Conservation (phyloP, 352 stramenopile genomes). For the Elongisporangium undulatum region DNA sequence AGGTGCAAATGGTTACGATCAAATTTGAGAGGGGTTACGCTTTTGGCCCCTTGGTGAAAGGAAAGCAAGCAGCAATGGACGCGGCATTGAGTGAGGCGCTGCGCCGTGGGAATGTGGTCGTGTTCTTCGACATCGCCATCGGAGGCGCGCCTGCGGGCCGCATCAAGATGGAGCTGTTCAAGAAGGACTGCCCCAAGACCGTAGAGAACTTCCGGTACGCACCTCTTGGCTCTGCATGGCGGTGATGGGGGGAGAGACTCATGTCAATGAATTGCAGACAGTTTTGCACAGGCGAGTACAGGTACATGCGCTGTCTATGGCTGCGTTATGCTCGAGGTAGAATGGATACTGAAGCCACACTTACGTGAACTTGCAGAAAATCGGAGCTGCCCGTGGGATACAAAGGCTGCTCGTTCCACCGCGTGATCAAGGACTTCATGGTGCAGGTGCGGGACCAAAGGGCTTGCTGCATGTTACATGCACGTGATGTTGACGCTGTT, state of each 20-base stretch:
- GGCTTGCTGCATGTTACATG: constrained; percentile 1
- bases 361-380: constrained; percentile 36
- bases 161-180: constrained; percentile 96
- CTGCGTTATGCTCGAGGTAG: not conserved
- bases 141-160: constrained; percentile 82
- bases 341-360: constrained; percentile 20
- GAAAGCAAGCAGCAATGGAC: constrained; percentile 60
- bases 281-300: constrained; percentile 97
- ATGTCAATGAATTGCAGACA: constrained; percentile 46
- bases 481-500: constrained; percentile 3
- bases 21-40: not conserved
- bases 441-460: constrained; percentile 37
- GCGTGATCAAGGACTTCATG: constrained; percentile 92
- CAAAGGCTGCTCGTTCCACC: constrained; percentile 86
- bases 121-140: constrained; percentile 95
- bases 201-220: constrained; percentile 94
- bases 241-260: constrained; percentile 1
- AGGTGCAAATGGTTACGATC: not conserved
- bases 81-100: constrained; percentile 88
- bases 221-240: constrained; percentile 5
- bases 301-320: constrained; percentile 38
- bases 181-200: constrained; percentile 94
- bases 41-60: not conserved
- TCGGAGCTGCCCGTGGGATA: constrained; percentile 85
- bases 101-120: constrained; percentile 91